Conservation (phyloP, 2,329 filamentous ascomycete genomes). For the Talaromyces rugulosus region DNA sequence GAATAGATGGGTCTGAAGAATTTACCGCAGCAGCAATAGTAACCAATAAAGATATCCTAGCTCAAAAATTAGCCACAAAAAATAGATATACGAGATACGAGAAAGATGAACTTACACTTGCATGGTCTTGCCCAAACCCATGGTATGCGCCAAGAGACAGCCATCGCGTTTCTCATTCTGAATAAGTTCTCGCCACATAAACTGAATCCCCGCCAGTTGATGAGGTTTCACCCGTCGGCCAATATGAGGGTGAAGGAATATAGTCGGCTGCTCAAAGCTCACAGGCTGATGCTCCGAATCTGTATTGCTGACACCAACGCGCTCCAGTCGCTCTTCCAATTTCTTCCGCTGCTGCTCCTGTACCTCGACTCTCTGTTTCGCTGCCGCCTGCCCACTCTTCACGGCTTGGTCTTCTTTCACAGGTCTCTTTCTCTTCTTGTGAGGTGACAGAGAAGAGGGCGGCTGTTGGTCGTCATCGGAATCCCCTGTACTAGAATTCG, state of each 20-base stretch:
- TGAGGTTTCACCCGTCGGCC: slow-evolving; percentile 68
- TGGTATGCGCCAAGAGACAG: slow-evolving; percentile 80
- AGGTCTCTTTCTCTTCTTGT: slow-evolving; percentile 46
- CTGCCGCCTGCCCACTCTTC: slow-evolving; percentile 53
- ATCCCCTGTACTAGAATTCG: neutral
- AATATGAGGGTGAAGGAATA: slow-evolving; percentile 60
- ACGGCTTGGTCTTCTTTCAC: slow-evolving; percentile 48
- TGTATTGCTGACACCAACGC: slow-evolving; percentile 27
- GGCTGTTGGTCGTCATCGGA: slow-evolving; percentile 19
- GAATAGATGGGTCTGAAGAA: slow-evolving; percentile 55
- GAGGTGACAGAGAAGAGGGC: slow-evolving; percentile 28
- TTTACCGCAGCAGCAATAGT: slow-evolving; percentile 64
- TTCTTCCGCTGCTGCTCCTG: slow-evolving; percentile 49
- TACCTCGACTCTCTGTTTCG: slow-evolving; percentile 50
- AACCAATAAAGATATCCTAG: slow-evolving; percentile 69
- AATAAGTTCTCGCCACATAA: slow-evolving; percentile 83
- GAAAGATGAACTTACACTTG: slow-evolving; percentile 55
- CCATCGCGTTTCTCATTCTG: slow-evolving; percentile 61
- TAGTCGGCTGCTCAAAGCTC: slow-evolving; percentile 38
- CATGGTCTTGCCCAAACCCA: slow-evolving; percentile 92
- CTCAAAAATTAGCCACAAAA: slow-evolving; percentile 7
- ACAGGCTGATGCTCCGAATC: slow-evolving; percentile 47
- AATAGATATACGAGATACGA: neutral
- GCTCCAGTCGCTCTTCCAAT: slow-evolving; percentile 28
- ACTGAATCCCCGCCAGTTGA: slow-evolving; percentile 75